Evolutionary conservation across 805 yeast species (phyloP).

Genomic region (Metschnikowia aberdeeniae): DNA sequence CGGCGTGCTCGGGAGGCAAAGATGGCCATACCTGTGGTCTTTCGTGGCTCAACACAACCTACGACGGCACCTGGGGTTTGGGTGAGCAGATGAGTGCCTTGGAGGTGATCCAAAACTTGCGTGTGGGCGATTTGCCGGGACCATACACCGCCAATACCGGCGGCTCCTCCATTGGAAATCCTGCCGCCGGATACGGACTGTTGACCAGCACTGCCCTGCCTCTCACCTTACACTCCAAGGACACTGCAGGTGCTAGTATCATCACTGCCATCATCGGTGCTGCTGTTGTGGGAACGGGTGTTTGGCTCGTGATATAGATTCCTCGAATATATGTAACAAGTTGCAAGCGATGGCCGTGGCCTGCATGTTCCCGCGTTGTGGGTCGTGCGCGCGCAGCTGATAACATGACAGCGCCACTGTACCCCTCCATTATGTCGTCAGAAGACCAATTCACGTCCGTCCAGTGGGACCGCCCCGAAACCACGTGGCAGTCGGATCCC

Average conservation of each 20-base stretch:
- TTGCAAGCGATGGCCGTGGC: too few species aligned
- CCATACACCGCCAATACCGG: slow-evolving; percentile 36
- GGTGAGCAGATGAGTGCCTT: slow-evolving; percentile 22
- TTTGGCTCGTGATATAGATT: slow-evolving; percentile 15
- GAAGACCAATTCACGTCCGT: slow-evolving; percentile 55
- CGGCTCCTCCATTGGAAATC: slow-evolving; percentile 32
- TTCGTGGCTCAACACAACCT: slow-evolving; percentile 18
- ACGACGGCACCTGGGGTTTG: slow-evolving; percentile 18
- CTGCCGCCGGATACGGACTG: slow-evolving; percentile 29
- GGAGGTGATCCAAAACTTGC: slow-evolving; percentile 20
- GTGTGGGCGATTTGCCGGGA: slow-evolving; percentile 22
- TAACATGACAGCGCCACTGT: slow-evolving; percentile 1
- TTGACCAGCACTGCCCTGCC: slow-evolving; percentile 8
- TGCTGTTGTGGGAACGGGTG: slow-evolving; percentile 19
- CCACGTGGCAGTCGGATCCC: background rate
- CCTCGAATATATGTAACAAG: too few species aligned
- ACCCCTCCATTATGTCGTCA: slow-evolving; percentile 6
- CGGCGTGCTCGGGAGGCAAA: slow-evolving; percentile 17
- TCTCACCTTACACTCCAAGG: slow-evolving; percentile 13
- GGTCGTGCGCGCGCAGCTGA: slow-evolving; percentile 11
- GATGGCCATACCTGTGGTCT: slow-evolving; percentile 22
- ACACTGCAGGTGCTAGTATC: slow-evolving; percentile 81
- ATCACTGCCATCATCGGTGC: slow-evolving; percentile 58
- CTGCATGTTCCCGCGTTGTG: too few species aligned
- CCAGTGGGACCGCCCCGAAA: slow-evolving; percentile 51